Base-by-base conservation (phyloP, 345 rosid genomes). In the Populus deltoides region DNA sequence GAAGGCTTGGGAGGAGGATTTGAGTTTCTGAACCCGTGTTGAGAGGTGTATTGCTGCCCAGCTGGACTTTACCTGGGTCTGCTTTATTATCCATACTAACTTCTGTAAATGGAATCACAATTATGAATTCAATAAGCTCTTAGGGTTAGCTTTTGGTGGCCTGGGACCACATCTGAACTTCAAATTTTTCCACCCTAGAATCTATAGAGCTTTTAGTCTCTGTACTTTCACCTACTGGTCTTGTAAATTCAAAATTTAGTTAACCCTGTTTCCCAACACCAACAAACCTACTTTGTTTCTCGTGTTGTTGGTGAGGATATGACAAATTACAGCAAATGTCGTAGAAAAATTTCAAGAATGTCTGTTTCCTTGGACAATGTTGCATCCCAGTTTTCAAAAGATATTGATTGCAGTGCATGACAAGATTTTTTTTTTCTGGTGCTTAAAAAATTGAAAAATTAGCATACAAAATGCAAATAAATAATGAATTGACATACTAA, bases 211-310 rank as follows among this genome's bases (percentile, higher is more conserved):
- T 16, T 55, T 27, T 49, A 67, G 78, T 81, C 61, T 66, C 49
- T 43, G 66, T 75, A 70, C 80, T 73, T 77, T 68, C 81, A 84
- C 86, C 87, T 77, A 81, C 82, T 69, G 72, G 85, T 88, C 86
- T 65, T 81, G 80, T 65, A 66, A 75, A 53, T 84, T 81, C 81
- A 85, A 65, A 29, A 7, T 82, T 68, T 70, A 76, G 86, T 81
- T 84, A 73, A 67, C 79, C 74, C 7, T 80, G 73, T 70, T 75
- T 65, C 76, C 73, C 79, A 70, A 25, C 78, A 76, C 20, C 78
- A 78, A 63, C 71, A 57, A 70, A 83, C 81, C 83, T 67, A 71
- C 71, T 59, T 68, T 29, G 63, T 68, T 73, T 67, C 70, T 73
- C 65, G 74, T 57, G 74, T 38, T 72, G 65, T 39, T 47, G 8